Conservation (phyloP, 139 green algal genomes). For the Chlamydomonas applanata region DNA sequence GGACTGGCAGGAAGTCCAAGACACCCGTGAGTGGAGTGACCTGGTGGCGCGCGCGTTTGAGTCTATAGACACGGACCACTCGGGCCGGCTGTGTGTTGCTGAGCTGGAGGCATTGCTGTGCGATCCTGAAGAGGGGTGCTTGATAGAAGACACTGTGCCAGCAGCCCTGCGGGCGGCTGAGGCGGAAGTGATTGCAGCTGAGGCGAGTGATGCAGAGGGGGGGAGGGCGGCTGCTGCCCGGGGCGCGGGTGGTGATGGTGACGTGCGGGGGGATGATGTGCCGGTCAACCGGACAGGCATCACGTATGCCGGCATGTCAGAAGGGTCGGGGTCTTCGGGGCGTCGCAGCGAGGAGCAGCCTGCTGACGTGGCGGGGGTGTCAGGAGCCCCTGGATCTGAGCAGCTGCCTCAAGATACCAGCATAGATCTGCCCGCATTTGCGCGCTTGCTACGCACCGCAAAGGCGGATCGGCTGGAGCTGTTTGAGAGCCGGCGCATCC, state of each 20-base stretch:
- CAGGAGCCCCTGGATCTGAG: too few relatives aligned
- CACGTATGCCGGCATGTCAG: too few relatives aligned
- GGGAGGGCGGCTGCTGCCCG: neutral
- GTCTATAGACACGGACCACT: neutral
- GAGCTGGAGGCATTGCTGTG: slow-evolving; percentile 9
- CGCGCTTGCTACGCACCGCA: neutral
- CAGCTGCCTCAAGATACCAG: too few relatives aligned
- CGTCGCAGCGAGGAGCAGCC: too few relatives aligned
- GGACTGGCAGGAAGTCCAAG: neutral
- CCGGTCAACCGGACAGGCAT: too few relatives aligned
- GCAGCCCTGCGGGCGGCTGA: slow-evolving; percentile 54
- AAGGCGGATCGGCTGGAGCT: slow-evolving; percentile 20
- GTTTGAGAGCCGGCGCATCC: slow-evolving; percentile 17
- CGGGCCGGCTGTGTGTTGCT: neutral
- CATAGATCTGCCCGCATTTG: slow-evolving; percentile 12
- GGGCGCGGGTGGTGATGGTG: neutral
- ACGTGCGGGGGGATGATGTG: too few relatives aligned
- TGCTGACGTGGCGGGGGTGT: too few relatives aligned
- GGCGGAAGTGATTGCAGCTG: slow-evolving; percentile 13
- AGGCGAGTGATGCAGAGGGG: neutral
- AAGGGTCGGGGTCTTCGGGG: too few relatives aligned
- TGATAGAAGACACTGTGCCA: slow-evolving; percentile 44
- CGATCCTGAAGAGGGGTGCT: neutral
- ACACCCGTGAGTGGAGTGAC: neutral
- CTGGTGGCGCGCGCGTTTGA: slow-evolving; percentile 3